Conservation (phyloP, 1,284 basidiomycete genomes). For the Chiua sp. region DNA sequence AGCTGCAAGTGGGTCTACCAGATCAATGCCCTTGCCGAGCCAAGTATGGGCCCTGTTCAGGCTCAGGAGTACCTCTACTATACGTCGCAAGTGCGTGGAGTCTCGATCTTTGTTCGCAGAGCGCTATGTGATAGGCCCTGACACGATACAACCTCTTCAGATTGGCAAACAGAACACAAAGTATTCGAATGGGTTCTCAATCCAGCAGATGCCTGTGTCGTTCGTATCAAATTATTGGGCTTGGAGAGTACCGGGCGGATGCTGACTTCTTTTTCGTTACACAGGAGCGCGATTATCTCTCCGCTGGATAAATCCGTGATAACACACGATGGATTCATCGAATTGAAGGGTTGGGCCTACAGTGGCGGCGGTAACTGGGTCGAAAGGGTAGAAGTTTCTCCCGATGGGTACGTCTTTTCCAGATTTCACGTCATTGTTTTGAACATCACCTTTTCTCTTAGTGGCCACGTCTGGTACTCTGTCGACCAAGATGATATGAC, state of each 20-base stretch:
- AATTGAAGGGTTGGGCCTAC: slow-evolving; percentile 58
- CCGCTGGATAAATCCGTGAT: slow-evolving; percentile 53
- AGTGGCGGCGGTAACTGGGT: slow-evolving; percentile 63
- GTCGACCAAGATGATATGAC: slow-evolving; percentile 20
- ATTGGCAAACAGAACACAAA: slow-evolving; percentile 21
- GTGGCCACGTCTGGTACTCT: slow-evolving; percentile 25
- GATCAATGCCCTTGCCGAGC: slow-evolving; percentile 55
- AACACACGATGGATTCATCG: slow-evolving; percentile 53
- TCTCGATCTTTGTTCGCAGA: not conserved
- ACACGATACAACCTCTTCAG: not conserved
- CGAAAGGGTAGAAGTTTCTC: slow-evolving; percentile 58
- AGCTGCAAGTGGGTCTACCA: slow-evolving; percentile 63
- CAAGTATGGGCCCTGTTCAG: slow-evolving; percentile 59
- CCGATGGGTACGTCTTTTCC: slow-evolving; percentile 48
- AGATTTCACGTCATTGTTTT: not conserved
- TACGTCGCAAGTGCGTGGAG: slow-evolving; percentile 13
- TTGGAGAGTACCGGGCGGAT: not conserved
- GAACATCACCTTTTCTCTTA: not conserved
- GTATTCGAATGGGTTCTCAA: slow-evolving; percentile 24
- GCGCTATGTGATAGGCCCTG: not conserved
- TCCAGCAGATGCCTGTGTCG: slow-evolving; percentile 27
- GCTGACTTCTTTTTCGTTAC: not conserved
- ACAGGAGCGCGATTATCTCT: slow-evolving; percentile 22
- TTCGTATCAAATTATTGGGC: slow-evolving; percentile 8
- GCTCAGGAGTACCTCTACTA: slow-evolving; percentile 60